phyloP scores from a whole-genome alignment of 2,329 filamentous ascomycete genomes.

The Samsoniella hepiali region DNA sequence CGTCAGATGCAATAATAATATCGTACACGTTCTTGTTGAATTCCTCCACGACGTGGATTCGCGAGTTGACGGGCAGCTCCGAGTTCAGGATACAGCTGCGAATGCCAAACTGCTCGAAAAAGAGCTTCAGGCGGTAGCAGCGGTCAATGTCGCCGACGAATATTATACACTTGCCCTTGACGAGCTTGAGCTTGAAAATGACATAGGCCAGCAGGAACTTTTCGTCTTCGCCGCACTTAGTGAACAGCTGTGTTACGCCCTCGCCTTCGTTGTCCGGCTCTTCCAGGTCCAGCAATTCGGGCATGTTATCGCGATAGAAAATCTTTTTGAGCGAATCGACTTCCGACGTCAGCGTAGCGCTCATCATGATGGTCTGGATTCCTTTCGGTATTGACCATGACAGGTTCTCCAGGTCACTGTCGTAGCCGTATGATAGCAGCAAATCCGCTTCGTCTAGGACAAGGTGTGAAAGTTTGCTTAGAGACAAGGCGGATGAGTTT shows the following conservation, averaged over 20 bases:
- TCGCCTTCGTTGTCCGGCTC: conserved; percentile 75
- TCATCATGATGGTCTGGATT: conserved; percentile 89
- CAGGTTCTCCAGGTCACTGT: conserved; percentile 81
- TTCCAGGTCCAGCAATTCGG: conserved; percentile 75
- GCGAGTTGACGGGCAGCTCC: conserved; percentile 86
- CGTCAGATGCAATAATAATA: conserved; percentile 94
- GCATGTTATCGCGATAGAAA: conserved; percentile 68
- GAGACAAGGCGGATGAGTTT: conserved; percentile 57
- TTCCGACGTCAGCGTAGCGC: conserved; percentile 84
- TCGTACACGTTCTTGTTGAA: conserved; percentile 98
- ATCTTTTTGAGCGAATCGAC: conserved; percentile 80
- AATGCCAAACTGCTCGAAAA: conserved; percentile 94
- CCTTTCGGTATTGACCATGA: conserved; percentile 76
- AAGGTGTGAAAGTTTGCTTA: conserved; percentile 70
- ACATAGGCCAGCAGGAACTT: conserved; percentile 93
- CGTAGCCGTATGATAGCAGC: conserved; percentile 89
- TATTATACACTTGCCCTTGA: conserved; percentile 80
- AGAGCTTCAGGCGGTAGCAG: conserved; percentile 90
- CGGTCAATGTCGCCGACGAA: conserved; percentile 79
- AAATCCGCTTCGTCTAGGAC: conserved; percentile 95
- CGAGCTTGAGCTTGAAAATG: conserved; percentile 89
- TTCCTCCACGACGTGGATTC: conserved; percentile 92
- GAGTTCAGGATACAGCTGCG: conserved; percentile 92
- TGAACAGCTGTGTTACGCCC: conserved; percentile 80
- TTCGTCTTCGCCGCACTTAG: conserved; percentile 93